Evolutionary conservation across 768 basidiomycete genomes (phyloP).

Genomic region (Clathrus columnatus): DNA sequence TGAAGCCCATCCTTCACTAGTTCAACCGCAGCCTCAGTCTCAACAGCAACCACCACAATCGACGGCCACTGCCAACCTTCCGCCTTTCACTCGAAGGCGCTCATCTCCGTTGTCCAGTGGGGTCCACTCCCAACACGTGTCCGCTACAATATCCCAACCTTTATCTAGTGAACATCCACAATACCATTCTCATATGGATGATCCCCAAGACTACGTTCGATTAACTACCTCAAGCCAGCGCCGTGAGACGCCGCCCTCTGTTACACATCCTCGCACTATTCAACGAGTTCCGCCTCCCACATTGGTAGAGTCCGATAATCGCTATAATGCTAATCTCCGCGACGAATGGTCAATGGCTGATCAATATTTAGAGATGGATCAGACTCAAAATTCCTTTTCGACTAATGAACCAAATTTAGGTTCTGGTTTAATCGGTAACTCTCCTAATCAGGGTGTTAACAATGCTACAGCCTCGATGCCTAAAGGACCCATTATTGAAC

Average conservation of each 20-base stretch:
- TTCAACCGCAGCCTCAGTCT: conserved; percentile 31
- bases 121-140: not conserved
- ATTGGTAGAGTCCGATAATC: conserved; percentile 32
- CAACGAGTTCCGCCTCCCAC: conserved; percentile 45
- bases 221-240: conserved; percentile 21
- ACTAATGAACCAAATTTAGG: conserved; percentile 22
- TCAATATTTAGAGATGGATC: conserved; percentile 64
- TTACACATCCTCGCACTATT: conserved; percentile 43
- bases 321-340: conserved; percentile 40
- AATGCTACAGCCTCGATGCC: not conserved
- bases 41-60: conserved; percentile 25
- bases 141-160: conserved; percentile 1
- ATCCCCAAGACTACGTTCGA: conserved; percentile 21
- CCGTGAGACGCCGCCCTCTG: conserved; percentile 26
- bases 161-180: not conserved
- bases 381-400: conserved; percentile 46
- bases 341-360: conserved; percentile 62
- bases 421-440: conserved; percentile 20
- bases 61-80: conserved; percentile 33
- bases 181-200: conserved; percentile 1
- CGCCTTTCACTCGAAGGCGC: not conserved
- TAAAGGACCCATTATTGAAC: conserved; percentile 8
- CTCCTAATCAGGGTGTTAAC: not conserved
- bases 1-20: conserved; percentile 22
- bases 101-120: not conserved